A percentile compares a stretch with the other conserved stretches of the same genome.
phyloP scores from a whole-genome alignment of 2,329 filamentous ascomycete genomes.

The Pleoardoris graminearum region DNA sequence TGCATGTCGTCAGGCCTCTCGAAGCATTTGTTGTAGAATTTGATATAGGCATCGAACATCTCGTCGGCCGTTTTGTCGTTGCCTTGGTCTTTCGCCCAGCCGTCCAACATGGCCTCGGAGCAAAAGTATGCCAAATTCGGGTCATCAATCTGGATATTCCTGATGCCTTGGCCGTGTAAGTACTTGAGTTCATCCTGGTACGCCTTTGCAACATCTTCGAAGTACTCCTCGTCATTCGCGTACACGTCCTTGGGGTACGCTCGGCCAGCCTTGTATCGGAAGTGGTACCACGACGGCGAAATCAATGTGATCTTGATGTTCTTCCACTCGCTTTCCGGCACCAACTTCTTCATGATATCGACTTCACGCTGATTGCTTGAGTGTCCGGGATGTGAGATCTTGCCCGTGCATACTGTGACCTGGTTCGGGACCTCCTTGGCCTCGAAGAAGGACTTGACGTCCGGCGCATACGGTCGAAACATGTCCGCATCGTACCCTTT shows the following conservation, averaged over 20 bases:
- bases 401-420: conserved; percentile 60
- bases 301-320: conserved; percentile 71
- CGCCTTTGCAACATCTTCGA: conserved; percentile 51
- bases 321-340: conserved; percentile 64
- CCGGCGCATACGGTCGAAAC: conserved; percentile 63
- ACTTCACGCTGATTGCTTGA: conserved; percentile 63
- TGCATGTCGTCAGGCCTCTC: conserved; percentile 69
- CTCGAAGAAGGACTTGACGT: conserved; percentile 65
- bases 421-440: conserved; percentile 58
- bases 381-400: conserved; percentile 60
- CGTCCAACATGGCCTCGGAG: conserved; percentile 43
- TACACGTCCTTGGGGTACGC: conserved; percentile 53
- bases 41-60: conserved; percentile 74
- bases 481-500: conserved; percentile 56
- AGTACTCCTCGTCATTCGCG: conserved; percentile 52
- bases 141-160: conserved; percentile 56
- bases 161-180: conserved; percentile 50
- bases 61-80: conserved; percentile 71
- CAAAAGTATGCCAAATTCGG: conserved; percentile 53
- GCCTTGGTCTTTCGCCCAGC: conserved; percentile 61
- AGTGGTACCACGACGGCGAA: conserved; percentile 70
- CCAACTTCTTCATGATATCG: conserved; percentile 61
- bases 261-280: conserved; percentile 61
- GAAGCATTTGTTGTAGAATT: conserved; percentile 74
- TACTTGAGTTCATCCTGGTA: conserved; percentile 53